phyloP scores from a whole-genome alignment of 1,284 basidiomycete species.

The Trametes polyzona region DNA sequence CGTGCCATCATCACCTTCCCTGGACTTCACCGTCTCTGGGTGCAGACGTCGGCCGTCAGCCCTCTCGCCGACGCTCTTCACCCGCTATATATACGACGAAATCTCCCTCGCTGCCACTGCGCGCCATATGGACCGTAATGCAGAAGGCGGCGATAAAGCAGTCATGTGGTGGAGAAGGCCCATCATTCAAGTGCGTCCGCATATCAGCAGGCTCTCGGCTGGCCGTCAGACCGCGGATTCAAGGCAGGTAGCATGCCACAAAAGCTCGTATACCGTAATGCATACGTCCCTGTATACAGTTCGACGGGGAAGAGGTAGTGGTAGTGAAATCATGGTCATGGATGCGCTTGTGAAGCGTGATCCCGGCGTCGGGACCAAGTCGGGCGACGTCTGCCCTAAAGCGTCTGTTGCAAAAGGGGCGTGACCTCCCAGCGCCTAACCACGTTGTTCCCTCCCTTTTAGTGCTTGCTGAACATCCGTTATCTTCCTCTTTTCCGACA shows the following conservation, averaged over 20 bases:
- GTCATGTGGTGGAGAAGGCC: constrained; percentile 9
- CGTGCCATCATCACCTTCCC: background rate
- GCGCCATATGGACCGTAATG: constrained; percentile 7
- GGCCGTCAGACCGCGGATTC: background rate
- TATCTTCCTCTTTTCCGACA: background rate
- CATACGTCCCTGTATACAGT: background rate
- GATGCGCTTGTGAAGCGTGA: too few species aligned
- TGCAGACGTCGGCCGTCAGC: constrained; percentile 3
- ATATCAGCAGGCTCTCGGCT: constrained; percentile 1
- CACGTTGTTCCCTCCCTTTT: background rate
- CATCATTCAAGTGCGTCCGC: background rate
- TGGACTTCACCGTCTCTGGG: background rate
- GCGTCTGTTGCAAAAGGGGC: background rate
- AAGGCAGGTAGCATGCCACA: background rate
- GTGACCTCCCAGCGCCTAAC: background rate
- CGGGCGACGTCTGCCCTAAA: background rate
- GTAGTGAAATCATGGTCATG: background rate
- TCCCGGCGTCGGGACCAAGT: background rate
- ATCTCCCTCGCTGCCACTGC: background rate
- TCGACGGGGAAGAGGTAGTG: too few species aligned
- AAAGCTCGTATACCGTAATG: background rate
- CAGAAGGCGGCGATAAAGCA: constrained; percentile 12
- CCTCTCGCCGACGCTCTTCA: background rate
- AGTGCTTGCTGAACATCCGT: too few species aligned
- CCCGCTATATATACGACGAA: constrained; percentile 8